Percentiles rank a stretch among this genome's conserved stretches.
Evolutionary conservation across 1,284 basidiomycete genomes (phyloP).

Genomic region (Melampsora larici-populina): DNA sequence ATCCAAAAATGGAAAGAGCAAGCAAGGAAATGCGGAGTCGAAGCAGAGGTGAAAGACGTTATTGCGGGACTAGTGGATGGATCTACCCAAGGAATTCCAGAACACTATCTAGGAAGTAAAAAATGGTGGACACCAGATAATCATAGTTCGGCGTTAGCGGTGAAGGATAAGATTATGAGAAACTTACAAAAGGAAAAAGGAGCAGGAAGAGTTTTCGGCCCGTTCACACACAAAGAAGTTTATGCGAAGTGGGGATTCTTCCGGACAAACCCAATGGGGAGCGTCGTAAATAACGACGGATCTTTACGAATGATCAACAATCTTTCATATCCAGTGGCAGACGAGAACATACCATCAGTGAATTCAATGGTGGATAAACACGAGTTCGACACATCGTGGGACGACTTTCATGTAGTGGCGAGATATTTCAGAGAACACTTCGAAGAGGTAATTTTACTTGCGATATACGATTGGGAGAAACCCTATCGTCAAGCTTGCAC

Average conservation of each 20-base stretch:
- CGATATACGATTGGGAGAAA: constrained; percentile 8
- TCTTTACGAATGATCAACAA: neutral
- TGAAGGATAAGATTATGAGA: too few species aligned
- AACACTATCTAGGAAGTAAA: neutral
- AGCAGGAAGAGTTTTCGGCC: constrained; percentile 2
- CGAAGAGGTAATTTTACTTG: neutral
- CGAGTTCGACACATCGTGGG: constrained; percentile 1
- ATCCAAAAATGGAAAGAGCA: neutral
- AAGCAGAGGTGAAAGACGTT: neutral
- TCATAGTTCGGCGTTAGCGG: too few species aligned
- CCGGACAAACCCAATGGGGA: neutral
- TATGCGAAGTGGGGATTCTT: too few species aligned
- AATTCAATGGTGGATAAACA: neutral
- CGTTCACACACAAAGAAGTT: constrained; percentile 3
- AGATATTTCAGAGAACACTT: neutral
- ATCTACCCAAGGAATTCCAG: constrained; percentile 6
- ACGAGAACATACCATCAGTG: neutral
- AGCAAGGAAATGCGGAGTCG: neutral
- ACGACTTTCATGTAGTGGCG: neutral
- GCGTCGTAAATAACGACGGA: neutral
- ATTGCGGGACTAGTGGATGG: neutral
- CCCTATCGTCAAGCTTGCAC: constrained; percentile 3
- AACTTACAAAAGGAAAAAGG: neutral
- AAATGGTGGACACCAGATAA: too few species aligned
- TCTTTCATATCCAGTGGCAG: neutral